These are phyloP conservation scores for Insectozyma bohioensis DNA, from an alignment of 1,139 yeast species.

Conservation along the genomic window DNA sequence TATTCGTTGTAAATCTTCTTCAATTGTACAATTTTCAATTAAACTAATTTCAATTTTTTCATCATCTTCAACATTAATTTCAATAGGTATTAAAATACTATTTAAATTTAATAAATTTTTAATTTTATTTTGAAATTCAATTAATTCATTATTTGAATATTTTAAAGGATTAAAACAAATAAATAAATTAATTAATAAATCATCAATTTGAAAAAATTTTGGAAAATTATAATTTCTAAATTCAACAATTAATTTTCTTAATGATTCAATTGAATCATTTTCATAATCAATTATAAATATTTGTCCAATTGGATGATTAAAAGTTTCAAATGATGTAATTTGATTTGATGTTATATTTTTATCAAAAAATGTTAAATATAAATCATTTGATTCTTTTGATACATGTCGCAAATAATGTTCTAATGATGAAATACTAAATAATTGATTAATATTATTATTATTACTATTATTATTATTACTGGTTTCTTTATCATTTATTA, in stretches of 20 bases:
- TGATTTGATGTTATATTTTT: conserved; percentile 61
- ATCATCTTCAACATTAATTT: conserved; percentile 7
- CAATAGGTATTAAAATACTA: conserved; percentile 31
- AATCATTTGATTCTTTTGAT: conserved; percentile 17
- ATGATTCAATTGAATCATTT: conserved; percentile 48
- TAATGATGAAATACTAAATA: conserved; percentile 43
- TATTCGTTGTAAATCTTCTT: conserved; percentile 50
- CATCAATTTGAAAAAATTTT: conserved; percentile 56
- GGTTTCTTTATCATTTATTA: conserved; percentile 8
- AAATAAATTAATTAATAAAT: conserved; percentile 50
- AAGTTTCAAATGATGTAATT: conserved; percentile 80
- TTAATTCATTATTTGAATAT: conserved; percentile 27
- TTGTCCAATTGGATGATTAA: conserved; percentile 86
- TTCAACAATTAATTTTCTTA: conserved; percentile 38
- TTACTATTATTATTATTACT: not conserved
- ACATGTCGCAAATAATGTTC: conserved; percentile 31
- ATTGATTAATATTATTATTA: conserved; percentile 18
- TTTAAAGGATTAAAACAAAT: too few species aligned
- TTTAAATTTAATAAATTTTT: conserved; percentile 25
- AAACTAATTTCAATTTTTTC: conserved; percentile 19
- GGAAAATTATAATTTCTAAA: conserved; percentile 51
- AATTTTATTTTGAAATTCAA: conserved; percentile 34
- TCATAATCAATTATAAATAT: conserved; percentile 60
- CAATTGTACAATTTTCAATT: conserved; percentile 49
- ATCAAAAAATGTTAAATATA: conserved; percentile 62